Conservation (phyloP, 2,329 filamentous ascomycete genomes). For the Fusarium chaquense region DNA sequence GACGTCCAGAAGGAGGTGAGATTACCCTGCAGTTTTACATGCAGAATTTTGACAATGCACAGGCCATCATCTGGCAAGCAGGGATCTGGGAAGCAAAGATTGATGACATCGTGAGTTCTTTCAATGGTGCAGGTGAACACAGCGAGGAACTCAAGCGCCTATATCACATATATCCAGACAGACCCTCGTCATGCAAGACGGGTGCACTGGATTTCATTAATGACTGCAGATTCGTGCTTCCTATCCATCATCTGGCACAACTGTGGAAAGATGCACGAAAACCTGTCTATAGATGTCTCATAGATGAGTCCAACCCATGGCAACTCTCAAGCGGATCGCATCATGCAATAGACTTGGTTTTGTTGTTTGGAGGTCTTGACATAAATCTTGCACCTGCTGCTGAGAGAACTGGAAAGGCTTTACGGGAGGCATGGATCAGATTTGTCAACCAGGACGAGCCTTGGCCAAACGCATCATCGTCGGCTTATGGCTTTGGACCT, state of each 20-base stretch:
- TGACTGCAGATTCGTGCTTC: slow-evolving; percentile 50
- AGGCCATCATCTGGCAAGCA: slow-evolving; percentile 8
- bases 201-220: slow-evolving; percentile 57
- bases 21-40: not conserved
- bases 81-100: not conserved
- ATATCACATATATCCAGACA: slow-evolving; percentile 56
- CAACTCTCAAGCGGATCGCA: slow-evolving; percentile 60
- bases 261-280: slow-evolving; percentile 37
- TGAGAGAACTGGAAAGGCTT: slow-evolving; percentile 49
- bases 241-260: slow-evolving; percentile 17
- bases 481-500: slow-evolving; percentile 52
- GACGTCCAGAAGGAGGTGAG: slow-evolving; percentile 14
- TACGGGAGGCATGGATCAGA: slow-evolving; percentile 56
- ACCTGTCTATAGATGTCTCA: slow-evolving; percentile 56
- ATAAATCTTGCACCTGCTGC: slow-evolving; percentile 52
- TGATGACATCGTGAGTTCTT: not conserved
- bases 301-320: slow-evolving; percentile 62
- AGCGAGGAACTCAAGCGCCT: slow-evolving; percentile 52
- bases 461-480: slow-evolving; percentile 44
- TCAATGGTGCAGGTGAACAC: slow-evolving; percentile 17
- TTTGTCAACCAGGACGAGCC: slow-evolving; percentile 55
- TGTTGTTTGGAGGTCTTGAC: slow-evolving; percentile 58
- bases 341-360: slow-evolving; percentile 61
- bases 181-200: slow-evolving; percentile 55
- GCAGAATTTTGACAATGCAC: not conserved